phyloP scores from a whole-genome alignment of 23 red algal species.

The Pyropia yezoensis region DNA sequence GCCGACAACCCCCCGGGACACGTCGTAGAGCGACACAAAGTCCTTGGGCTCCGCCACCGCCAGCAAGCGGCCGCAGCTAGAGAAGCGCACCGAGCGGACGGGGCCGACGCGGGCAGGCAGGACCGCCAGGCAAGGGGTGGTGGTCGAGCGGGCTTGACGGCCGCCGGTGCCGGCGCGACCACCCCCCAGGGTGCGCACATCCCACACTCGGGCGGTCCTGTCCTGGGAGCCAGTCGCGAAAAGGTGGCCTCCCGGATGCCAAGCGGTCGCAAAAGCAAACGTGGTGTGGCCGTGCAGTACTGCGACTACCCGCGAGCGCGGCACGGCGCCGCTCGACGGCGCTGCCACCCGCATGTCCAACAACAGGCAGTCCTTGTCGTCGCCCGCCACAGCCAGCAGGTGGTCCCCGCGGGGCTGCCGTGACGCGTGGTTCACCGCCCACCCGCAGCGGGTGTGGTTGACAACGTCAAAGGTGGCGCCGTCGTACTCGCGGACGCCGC shows the following conservation, averaged over 20 bases:
- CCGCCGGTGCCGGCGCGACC: too few species aligned
- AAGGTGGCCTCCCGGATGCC: conserved; percentile 81
- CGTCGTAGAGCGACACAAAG: conserved; percentile 80
- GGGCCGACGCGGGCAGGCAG: conserved; percentile 61
- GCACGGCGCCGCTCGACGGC: conserved; percentile 5
- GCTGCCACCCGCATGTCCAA: conserved; percentile 10
- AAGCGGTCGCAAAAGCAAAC: conserved; percentile 83
- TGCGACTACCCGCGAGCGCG: conserved; percentile 11
- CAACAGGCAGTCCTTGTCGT: conserved; percentile 50
- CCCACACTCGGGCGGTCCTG: conserved; percentile 85
- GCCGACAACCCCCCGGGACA: conserved; percentile 37
- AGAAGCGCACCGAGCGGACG: conserved; percentile 71
- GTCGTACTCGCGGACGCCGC: conserved; percentile 69
- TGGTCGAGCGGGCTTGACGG: not conserved
- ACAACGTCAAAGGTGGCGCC: conserved; percentile 7
- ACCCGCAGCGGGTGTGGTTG: conserved; percentile 24
- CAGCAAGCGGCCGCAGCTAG: conserved; percentile 57
- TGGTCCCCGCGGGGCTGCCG: conserved; percentile 32
- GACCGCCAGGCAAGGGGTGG: not conserved
- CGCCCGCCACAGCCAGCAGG: conserved; percentile 69
- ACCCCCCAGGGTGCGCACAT: conserved; percentile 35
- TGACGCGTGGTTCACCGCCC: conserved; percentile 74
- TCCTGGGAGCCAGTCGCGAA: conserved; percentile 93
- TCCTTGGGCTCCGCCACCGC: conserved; percentile 75
- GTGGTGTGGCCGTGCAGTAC: conserved; percentile 58